A percentile compares a stretch with the other conserved stretches of the same genome.
Conservation (phyloP, 371 early-diverging fungal genomes). For the Circinella minor region DNA sequence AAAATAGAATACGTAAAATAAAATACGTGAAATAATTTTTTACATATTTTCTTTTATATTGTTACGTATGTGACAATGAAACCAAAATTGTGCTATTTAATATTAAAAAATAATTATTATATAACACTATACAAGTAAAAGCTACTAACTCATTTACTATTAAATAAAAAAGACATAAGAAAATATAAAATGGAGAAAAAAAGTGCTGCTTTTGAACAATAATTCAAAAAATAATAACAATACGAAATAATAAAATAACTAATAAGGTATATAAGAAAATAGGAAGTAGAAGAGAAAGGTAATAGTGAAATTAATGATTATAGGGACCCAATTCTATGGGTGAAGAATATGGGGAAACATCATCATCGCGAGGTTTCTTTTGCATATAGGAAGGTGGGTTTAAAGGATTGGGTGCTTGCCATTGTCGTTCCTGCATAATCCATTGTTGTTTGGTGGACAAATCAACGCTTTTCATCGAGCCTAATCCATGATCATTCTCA, state of each 20-base stretch:
- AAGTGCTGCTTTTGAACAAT: too few species aligned
- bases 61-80: too few species aligned
- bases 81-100: neutral
- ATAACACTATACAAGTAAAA: too few species aligned
- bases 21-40: too few species aligned
- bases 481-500: neutral
- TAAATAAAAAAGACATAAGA: neutral
- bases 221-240: too few species aligned
- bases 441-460: neutral
- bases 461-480: neutral
- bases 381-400: conserved; percentile 8
- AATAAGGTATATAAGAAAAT: neutral
- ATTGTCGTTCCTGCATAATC: conserved; percentile 1
- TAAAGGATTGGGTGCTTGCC: conserved; percentile 7
- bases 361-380: neutral
- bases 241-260: neutral
- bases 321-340: neutral
- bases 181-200: neutral
- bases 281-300: neutral
- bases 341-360: neutral
- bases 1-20: too few species aligned
- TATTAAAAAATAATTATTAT: neutral
- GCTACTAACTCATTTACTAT: neutral
- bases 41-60: too few species aligned
- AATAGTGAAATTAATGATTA: neutral